Evolutionary conservation across 2,329 filamentous ascomycete species (phyloP), one percentile per base, ranked within the genome.

Genomic region (Epicoccum sorghinum): DNA sequence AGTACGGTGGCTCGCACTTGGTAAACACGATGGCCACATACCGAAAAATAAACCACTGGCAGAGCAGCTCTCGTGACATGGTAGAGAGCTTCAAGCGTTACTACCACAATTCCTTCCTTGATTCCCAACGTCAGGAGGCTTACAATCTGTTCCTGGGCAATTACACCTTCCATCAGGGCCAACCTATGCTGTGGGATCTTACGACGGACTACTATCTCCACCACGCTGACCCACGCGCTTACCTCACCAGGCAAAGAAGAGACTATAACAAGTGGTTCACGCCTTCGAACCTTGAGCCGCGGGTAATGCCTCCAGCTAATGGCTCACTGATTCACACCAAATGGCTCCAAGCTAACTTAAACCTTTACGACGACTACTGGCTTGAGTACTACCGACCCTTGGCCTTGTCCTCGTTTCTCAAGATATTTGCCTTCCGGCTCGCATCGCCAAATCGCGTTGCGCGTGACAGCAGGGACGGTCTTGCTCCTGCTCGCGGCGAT

Each of bases 11-110:
- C 8, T 98, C 93, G 2, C 95, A 99, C 74, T 83, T 99, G 0
- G 95, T 99, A 66, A 99, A 99, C 72, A 99, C 95, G 0, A 98
- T 99, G 93, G 93, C 96, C 62, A 99, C 95, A 4, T 99, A 99
- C 74, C 89, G 95, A 52, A 98, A 98, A 77, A 96, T 97, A 73
- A 98, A 98, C 64, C 93, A 98, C 73, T 99, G 95, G 95, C 96
- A 92, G 23, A 96, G 91, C 66, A 92, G 96, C 73, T 97, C 93
- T 2, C 85, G 95, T 62, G 95, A 99, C 74, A 98, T 99, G 93
- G 93, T 99, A 22, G 95, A 99, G 77, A 96, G 91, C 73, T 97
- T 99, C 80, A 99, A 98, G 75, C 86, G 95, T 25, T 99, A 98
- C 74, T 99, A 99, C 75, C 96, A 98, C 77, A 99, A 99, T 70